Evolutionary conservation across 768 basidiomycete genomes (phyloP).

Genomic region (Cystobasidium tubakii): DNA sequence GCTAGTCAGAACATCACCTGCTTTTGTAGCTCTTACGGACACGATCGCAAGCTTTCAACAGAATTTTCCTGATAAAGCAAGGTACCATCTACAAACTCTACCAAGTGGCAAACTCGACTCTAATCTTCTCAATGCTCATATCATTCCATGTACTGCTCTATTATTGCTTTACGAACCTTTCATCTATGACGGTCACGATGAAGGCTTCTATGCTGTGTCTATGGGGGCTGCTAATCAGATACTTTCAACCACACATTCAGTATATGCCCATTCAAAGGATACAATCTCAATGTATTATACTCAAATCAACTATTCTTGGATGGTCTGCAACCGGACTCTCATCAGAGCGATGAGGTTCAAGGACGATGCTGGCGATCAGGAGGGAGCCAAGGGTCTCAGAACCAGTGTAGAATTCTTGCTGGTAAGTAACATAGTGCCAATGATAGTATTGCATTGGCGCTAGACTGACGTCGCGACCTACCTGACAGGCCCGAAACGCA

Average conservation of each 20-base stretch:
- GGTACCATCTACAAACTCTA: not conserved
- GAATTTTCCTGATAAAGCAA: constrained; percentile 11
- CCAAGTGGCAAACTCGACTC: constrained; percentile 21
- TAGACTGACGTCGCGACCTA: not conserved
- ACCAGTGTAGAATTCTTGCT: constrained; percentile 19
- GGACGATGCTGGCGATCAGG: constrained; percentile 7
- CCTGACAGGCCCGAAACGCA: constrained; percentile 6
- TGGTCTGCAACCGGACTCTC: constrained; percentile 23
- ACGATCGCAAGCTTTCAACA: constrained; percentile 9
- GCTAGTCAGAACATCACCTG: not conserved
- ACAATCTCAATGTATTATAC: constrained; percentile 13
- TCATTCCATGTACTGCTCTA: constrained; percentile 24
- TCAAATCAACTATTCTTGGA: constrained; percentile 28
- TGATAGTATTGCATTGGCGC: not conserved
- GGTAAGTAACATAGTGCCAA: not conserved
- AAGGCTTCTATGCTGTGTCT: not conserved
- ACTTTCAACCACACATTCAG: not conserved
- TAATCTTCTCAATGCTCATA: constrained; percentile 28
- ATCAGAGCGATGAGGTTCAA: constrained; percentile 26
- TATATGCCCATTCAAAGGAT: constrained; percentile 22
- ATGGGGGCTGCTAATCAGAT: constrained; percentile 11
- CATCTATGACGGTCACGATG: constrained; percentile 6
- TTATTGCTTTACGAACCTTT: constrained; percentile 26
- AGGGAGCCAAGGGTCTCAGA: not conserved
- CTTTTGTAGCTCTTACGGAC: not conserved